These are phyloP conservation scores for Lizonia empirigonia DNA, from an alignment of 2,329 filamentous ascomycete genomes.

Conservation along the genomic window DNA sequence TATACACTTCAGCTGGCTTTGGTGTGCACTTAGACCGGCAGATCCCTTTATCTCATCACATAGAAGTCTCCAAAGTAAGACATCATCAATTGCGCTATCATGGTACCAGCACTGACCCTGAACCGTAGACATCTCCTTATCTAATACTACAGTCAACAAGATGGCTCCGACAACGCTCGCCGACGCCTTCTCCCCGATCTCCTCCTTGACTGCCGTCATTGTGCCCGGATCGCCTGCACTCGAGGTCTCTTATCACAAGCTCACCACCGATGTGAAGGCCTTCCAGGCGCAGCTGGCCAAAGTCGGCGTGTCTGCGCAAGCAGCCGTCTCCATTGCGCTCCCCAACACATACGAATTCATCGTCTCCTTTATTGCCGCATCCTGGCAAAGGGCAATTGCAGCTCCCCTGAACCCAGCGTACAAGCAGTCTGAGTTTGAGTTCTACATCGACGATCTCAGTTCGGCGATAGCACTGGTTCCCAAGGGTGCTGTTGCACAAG, in stretches of 20 bases:
- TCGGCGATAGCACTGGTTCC: constrained; percentile 80
- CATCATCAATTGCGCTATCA: constrained; percentile 1
- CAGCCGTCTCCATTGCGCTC: constrained; percentile 81
- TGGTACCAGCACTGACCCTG: constrained; percentile 2
- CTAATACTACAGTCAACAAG: constrained; percentile 9
- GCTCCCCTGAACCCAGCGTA: constrained; percentile 88
- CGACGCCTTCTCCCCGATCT: constrained; percentile 60
- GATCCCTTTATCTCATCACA: constrained; percentile 6
- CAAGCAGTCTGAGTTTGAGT: constrained; percentile 89
- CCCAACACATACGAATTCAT: constrained; percentile 89
- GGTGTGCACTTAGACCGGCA: constrained; percentile 5
- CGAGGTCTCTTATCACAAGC: constrained; percentile 71
- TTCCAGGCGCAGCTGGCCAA: constrained; percentile 81
- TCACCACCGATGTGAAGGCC: constrained; percentile 67
- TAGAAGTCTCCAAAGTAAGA: constrained; percentile 3
- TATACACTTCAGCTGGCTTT: constrained; percentile 7
- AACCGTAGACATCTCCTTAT: constrained; percentile 3
- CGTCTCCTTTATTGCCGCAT: constrained; percentile 80
- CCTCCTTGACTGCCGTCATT: constrained; percentile 68
- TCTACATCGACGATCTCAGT: constrained; percentile 87
- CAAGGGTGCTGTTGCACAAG: constrained; percentile 67
- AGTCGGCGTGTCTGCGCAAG: constrained; percentile 70
- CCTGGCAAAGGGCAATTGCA: constrained; percentile 83
- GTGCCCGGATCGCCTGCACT: constrained; percentile 71
- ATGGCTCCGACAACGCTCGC: constrained; percentile 65